A percentile compares a stretch with the other conserved stretches of the same genome.
These are phyloP conservation scores for Arthrinium phaeospermum DNA, from an alignment of 2,329 filamentous ascomycete genomes.

Conservation along the genomic window DNA sequence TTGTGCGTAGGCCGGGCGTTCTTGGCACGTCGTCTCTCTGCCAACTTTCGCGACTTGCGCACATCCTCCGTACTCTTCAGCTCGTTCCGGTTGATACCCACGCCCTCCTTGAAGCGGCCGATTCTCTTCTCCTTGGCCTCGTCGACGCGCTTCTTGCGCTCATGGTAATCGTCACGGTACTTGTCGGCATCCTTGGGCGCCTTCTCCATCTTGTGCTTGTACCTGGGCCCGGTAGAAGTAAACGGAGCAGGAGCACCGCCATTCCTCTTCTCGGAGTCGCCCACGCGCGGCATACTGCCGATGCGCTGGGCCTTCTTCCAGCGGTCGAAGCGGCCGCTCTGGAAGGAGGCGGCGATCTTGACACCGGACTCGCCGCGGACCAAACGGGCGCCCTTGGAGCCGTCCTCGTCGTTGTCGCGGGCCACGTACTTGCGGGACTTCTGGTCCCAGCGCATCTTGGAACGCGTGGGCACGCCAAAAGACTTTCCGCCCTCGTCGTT, in stretches of 20 bases:
- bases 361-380: conserved; percentile 89
- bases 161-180: conserved; percentile 87
- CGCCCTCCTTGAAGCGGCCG: conserved; percentile 74
- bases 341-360: conserved; percentile 94
- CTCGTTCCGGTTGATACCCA: conserved; percentile 73
- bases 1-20: conserved; percentile 81
- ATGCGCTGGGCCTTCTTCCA: conserved; percentile 91
- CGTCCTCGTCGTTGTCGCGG: conserved; percentile 92
- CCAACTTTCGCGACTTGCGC: conserved; percentile 77
- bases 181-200: conserved; percentile 95
- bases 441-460: conserved; percentile 93
- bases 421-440: conserved; percentile 95
- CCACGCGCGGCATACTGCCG: conserved; percentile 77
- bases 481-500: conserved; percentile 84
- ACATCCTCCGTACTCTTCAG: conserved; percentile 85
- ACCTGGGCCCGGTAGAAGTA: conserved; percentile 59
- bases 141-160: conserved; percentile 86
- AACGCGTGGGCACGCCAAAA: conserved; percentile 77
- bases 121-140: conserved; percentile 86
- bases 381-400: conserved; percentile 74
- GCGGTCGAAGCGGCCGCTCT: conserved; percentile 88
- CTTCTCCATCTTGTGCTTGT: conserved; percentile 85
- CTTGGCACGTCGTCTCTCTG: conserved; percentile 82
- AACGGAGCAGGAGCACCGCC: conserved; percentile 35
- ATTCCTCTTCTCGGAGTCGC: conserved; percentile 72